Evolutionary conservation across 148 eudicot genomes (phyloP), one percentile per base, ranked within the genome.

Genomic region (Persicaria tinctoria): DNA sequence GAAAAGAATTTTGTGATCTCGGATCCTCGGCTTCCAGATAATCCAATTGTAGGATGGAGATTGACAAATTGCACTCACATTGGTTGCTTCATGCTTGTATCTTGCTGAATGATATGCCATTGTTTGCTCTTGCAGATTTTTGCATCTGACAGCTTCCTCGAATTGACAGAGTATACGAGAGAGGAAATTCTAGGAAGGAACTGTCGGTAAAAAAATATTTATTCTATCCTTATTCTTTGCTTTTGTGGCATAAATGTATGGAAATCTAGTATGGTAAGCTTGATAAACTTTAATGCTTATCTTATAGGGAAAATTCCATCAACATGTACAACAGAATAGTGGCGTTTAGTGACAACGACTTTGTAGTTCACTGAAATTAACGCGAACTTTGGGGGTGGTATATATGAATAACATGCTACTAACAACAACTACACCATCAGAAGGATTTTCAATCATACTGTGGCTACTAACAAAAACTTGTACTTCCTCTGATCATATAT

Each of bases 101-200:
- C 71, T 68, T 68, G 46, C 71, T 68, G 71, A 68, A 50, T 18
- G 18, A 66, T 11, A 44, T 41, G 48, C 70, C 70, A 38, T 41
- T 66, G n/a, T 11, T 14, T 73, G 70, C 62, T 74, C 20, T 78
- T 89, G 87, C 90, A 96, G 97, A 96, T 96, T 75, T 96, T 90
- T 86, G 99, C 97, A 72, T 96, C 99, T 62, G 99, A 96, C 82
- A 96, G 99, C 91, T 96, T 96, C 84, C 90, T 96, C 78, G 97
- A 92, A 78, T 78, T 96, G 84, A 96, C 99, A 46, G 99, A 96
- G 82, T 92, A 74, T 79, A 83, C 94, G 16, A 82, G 99, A 45
- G 99, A 96, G 86, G 99, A 96, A 86, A 90, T 96, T 76, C 78
- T 96, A 74, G 99, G 99, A 81, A 88, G 97, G 82, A 96, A 96